Percentiles rank a stretch among this genome's conserved stretches.
phyloP scores from a whole-genome alignment of 768 basidiomycete species.

The Mycena polygramma region DNA sequence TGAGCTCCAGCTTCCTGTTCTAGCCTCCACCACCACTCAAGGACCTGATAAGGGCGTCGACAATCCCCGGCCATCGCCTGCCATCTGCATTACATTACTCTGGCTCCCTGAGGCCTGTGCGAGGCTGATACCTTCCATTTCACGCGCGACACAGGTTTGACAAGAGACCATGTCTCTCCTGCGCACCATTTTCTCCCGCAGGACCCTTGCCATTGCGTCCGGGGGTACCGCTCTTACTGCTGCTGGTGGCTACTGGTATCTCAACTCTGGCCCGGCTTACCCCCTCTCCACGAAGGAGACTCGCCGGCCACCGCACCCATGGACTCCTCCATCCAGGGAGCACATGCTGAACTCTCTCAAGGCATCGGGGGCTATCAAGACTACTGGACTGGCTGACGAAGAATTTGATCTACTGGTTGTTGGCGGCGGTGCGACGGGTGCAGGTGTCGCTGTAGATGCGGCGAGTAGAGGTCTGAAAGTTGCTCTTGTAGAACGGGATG shows the following conservation, averaged over 20 bases:
- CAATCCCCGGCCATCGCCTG: neutral
- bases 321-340: slow-evolving; percentile 81
- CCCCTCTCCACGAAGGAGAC: slow-evolving; percentile 73
- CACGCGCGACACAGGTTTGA: neutral
- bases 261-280: slow-evolving; percentile 81
- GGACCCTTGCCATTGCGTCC: slow-evolving; percentile 65
- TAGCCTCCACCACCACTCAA: no score
- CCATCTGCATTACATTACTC: neutral
- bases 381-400: slow-evolving; percentile 53
- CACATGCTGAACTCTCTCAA: slow-evolving; percentile 74
- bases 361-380: slow-evolving; percentile 52
- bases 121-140: neutral
- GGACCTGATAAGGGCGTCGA: no score
- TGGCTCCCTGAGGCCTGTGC: neutral
- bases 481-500: slow-evolving; percentile 92
- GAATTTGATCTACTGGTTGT: slow-evolving; percentile 87
- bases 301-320: slow-evolving; percentile 81
- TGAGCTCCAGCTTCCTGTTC: neutral
- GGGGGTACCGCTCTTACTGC: slow-evolving; percentile 66
- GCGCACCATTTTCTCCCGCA: slow-evolving; percentile 64
- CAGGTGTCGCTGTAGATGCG: slow-evolving; percentile 97
- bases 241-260: slow-evolving; percentile 76
- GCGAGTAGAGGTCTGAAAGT: slow-evolving; percentile 93
- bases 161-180: slow-evolving; percentile 48
- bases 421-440: slow-evolving; percentile 96